Conservation (phyloP, 495 filamentous ascomycete genomes). For the Xylaria nigripes region DNA sequence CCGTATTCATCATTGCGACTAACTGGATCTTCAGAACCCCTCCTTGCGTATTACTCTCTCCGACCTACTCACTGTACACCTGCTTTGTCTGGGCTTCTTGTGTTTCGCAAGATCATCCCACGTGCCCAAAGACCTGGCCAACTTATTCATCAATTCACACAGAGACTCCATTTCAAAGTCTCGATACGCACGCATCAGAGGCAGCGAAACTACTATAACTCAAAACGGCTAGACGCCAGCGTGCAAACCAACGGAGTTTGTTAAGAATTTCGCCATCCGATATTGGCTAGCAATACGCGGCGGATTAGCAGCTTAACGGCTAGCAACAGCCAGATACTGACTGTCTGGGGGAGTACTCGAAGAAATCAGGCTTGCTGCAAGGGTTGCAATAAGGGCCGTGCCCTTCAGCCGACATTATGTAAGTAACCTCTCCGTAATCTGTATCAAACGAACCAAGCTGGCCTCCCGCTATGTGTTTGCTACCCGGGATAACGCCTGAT, state of each 20-base stretch:
- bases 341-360: neutral
- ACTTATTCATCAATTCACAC: neutral
- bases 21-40: conserved; percentile 4
- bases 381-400: neutral
- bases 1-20: neutral
- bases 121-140: neutral
- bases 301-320: neutral
- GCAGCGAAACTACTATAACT: neutral
- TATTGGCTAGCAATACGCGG: conserved; percentile 2
- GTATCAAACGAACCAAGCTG: neutral
- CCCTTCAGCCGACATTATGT: conserved; percentile 21
- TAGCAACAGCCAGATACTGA: neutral
- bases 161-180: neutral
- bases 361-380: neutral
- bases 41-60: conserved; percentile 1
- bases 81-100: neutral
- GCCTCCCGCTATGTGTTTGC: neutral
- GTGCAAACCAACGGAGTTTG: neutral
- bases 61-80: neutral
- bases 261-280: neutral
- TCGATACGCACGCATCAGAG: neutral
- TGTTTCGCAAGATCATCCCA: neutral
- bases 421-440: conserved; percentile 10
- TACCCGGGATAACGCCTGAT: neutral
- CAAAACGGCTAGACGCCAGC: neutral